Conservation (phyloP, 257 asterid species). For the Dorcoceras hygrometricum region DNA sequence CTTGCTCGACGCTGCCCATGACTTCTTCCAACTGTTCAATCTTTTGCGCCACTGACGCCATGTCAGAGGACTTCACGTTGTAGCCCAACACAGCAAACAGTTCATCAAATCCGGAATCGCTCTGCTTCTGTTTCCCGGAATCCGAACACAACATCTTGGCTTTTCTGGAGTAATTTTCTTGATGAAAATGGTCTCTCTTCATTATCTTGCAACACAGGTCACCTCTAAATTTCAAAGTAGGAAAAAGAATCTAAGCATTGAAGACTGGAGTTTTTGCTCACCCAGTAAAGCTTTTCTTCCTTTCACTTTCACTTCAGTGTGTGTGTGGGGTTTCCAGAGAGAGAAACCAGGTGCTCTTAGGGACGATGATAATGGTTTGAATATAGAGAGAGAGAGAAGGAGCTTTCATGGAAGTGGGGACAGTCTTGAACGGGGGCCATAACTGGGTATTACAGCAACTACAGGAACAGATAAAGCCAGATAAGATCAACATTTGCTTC, state of each 20-base stretch:
- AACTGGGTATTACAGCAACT: constrained; percentile 7
- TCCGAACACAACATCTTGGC: constrained; percentile 36
- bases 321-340: neutral
- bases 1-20: constrained; percentile 33
- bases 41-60: constrained; percentile 41
- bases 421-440: neutral
- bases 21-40: constrained; percentile 41
- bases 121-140: constrained; percentile 17
- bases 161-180: constrained; percentile 13
- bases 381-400: neutral
- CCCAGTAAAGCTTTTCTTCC: neutral
- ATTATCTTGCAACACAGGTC: neutral
- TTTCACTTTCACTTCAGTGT: neutral
- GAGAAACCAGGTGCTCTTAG: neutral
- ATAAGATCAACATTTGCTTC: neutral
- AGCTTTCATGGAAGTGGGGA: constrained; percentile 10
- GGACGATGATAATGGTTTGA: neutral
- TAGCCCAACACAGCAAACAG: constrained; percentile 41
- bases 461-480: neutral
- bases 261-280: constrained; percentile 4
- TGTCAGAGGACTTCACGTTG: constrained; percentile 33
- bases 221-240: neutral
- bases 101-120: constrained; percentile 39
- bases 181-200: constrained; percentile 12
- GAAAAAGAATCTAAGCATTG: neutral